Base-by-base conservation (phyloP, 208 protist species). In the Trypanosoma avium region DNA sequence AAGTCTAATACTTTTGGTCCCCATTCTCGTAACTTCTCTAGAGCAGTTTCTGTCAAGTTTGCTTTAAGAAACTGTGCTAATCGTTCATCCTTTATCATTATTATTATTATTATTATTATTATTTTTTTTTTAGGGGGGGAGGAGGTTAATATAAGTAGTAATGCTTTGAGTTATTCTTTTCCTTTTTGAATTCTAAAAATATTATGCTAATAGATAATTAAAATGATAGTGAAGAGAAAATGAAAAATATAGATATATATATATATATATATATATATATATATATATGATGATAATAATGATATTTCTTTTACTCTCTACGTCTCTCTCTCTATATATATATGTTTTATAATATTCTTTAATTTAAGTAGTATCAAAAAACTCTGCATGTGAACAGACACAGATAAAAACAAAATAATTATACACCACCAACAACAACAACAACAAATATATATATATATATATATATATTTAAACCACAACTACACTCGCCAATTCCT, bases 11-110 rank as follows among this genome's bases (percentile, higher is more conserved):
- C 33, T 8, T 71, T 70, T 13, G 43, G 45, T 15, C 49, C 61
- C 54, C 77, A 62, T 22, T 62, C 65, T 1, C 81, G 58, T 9
- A 92, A 73, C 45, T n/a, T 35, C 4, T n/a, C 43, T 6, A 57
- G 71, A 19, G 27, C 38, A 2, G 61, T 66, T 4, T 53, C 32
- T 27, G 71, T 55, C 47, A 92, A 45, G 65, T 93, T 92, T 24
- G 84, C 82, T 4, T 33, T 40, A 67, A 92, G 82, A 59, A 95
- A 93, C 9, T 50, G 15, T 0, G 82, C 48, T 3, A 68, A 46
- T n/a, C 19, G 40, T 8, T 57, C 53, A 0, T 1, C 15, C 8
- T 15, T 24, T 46, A 62, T 70, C 8, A 33, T 30, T 6, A 7
- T 49, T 19, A 49, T 47, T 19, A 2, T 12, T 4, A 12, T 53